phyloP scores from a whole-genome alignment of 2,329 filamentous ascomycete species.

The Fusarium napiforme region DNA sequence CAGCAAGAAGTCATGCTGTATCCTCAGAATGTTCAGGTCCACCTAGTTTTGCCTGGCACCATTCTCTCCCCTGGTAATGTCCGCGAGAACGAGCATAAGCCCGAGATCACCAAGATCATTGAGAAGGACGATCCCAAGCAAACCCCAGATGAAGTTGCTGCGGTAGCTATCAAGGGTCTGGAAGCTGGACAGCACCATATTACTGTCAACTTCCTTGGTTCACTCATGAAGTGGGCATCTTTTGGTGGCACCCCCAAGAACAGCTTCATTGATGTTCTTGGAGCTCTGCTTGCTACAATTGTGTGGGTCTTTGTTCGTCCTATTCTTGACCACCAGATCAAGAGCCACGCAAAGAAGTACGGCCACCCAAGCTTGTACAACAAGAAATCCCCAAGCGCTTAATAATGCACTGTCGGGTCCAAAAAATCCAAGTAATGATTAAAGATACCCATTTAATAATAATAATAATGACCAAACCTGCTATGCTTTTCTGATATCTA shows the following conservation, averaged over 20 bases:
- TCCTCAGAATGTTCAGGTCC: conserved; percentile 82
- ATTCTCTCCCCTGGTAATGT: conserved; percentile 82
- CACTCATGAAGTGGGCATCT: conserved; percentile 73
- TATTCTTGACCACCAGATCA: conserved; percentile 68
- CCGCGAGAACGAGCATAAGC: conserved; percentile 82
- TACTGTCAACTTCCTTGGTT: conserved; percentile 77
- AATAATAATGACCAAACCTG: conserved; percentile 20
- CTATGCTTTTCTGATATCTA: conserved; percentile 15
- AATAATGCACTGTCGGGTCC: neutral
- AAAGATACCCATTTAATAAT: conserved; percentile 38
- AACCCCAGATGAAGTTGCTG: conserved; percentile 81
- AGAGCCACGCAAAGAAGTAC: conserved; percentile 65
- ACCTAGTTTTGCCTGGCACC: conserved; percentile 85
- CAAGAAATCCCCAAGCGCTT: conserved; percentile 39
- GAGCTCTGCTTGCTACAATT: conserved; percentile 63
- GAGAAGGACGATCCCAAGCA: conserved; percentile 87
- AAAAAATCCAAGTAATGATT: neutral
- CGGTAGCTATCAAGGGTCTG: conserved; percentile 74
- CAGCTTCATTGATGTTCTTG: conserved; percentile 68
- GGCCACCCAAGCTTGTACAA: conserved; percentile 66
- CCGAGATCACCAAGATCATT: conserved; percentile 78
- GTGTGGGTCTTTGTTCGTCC: conserved; percentile 68
- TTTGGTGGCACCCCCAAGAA: conserved; percentile 68
- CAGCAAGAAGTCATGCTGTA: conserved; percentile 88
- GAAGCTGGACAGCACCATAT: conserved; percentile 85